phyloP scores from a whole-genome alignment of 2,329 filamentous ascomycete species.

The Aspergillus intermedius region DNA sequence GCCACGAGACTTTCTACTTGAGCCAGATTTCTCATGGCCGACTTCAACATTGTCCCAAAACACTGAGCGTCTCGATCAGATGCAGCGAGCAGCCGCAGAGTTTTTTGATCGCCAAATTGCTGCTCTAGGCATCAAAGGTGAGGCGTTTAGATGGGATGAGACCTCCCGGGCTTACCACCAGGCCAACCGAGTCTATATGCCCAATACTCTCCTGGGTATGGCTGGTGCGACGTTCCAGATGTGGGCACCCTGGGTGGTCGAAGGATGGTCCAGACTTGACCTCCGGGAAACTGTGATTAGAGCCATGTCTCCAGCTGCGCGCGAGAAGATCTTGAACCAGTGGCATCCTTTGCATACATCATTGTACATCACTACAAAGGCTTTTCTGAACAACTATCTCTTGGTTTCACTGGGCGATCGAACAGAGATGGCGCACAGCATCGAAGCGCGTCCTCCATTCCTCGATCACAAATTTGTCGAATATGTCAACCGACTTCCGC shows the following conservation, averaged over 20 bases:
- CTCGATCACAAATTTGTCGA: constrained; percentile 25
- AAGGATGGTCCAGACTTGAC: background rate
- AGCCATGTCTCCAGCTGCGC: background rate
- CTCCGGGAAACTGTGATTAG: background rate
- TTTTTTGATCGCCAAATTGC: background rate
- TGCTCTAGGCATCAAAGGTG: background rate
- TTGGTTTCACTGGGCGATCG: constrained; percentile 41
- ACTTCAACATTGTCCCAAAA: background rate
- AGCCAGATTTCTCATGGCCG: background rate
- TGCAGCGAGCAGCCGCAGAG: background rate
- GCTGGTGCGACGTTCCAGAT: background rate
- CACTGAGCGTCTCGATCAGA: background rate
- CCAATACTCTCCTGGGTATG: background rate
- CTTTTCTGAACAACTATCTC: constrained; percentile 17
- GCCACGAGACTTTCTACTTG: background rate
- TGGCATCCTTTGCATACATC: background rate
- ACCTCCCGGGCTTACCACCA: background rate
- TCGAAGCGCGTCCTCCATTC: constrained; percentile 20
- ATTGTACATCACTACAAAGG: background rate
- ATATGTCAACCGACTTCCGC: constrained; percentile 23
- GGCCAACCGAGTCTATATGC: background rate
- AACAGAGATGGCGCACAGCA: constrained; percentile 21
- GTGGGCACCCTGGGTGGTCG: background rate
- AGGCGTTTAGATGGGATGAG: background rate
- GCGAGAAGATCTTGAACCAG: background rate